A percentile compares a stretch with the other conserved stretches of the same genome.
Conservation (phyloP, 768 basidiomycete species). For the Pisolithus albus region DNA sequence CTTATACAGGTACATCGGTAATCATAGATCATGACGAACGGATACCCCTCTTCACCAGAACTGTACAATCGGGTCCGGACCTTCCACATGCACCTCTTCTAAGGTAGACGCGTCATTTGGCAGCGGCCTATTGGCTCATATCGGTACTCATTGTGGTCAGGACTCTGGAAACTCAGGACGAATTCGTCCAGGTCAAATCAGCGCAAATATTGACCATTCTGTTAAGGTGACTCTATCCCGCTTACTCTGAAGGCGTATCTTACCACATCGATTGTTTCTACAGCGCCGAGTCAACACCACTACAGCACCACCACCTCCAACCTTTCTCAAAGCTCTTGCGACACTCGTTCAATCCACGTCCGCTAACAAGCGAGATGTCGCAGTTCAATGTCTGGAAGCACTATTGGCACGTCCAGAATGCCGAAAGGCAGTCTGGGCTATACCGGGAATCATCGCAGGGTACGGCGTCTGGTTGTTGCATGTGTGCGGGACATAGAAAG, state of each 20-base stretch:
- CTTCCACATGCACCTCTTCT: conserved; percentile 76
- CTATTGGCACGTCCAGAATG: conserved; percentile 76
- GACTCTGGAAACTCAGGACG: conserved; percentile 79
- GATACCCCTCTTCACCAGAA: conserved; percentile 63
- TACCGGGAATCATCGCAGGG: conserved; percentile 64
- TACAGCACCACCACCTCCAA: conserved; percentile 46
- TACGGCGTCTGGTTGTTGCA: conserved; percentile 20
- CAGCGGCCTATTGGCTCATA: conserved; percentile 4
- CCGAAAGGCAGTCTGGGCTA: conserved; percentile 74
- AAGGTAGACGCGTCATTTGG: conserved; percentile 38
- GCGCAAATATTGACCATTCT: conserved; percentile 84
- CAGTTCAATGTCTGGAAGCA: conserved; percentile 86
- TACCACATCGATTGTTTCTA: background rate
- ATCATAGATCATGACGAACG: conserved; percentile 78
- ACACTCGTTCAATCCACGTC: conserved; percentile 53
- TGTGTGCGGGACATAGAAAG: background rate
- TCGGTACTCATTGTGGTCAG: conserved; percentile 31
- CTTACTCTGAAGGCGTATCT: background rate
- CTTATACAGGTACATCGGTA: background rate
- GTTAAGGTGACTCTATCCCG: conserved; percentile 51
- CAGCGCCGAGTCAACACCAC: conserved; percentile 45
- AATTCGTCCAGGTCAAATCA: conserved; percentile 90
- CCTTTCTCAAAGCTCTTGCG: conserved; percentile 57
- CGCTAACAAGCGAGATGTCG: conserved; percentile 74
- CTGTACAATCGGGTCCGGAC: conserved; percentile 63